Evolutionary conservation across 1,284 basidiomycete species (phyloP), one percentile per base, ranked within the genome.

Genomic region (Termitomyces sp.): DNA sequence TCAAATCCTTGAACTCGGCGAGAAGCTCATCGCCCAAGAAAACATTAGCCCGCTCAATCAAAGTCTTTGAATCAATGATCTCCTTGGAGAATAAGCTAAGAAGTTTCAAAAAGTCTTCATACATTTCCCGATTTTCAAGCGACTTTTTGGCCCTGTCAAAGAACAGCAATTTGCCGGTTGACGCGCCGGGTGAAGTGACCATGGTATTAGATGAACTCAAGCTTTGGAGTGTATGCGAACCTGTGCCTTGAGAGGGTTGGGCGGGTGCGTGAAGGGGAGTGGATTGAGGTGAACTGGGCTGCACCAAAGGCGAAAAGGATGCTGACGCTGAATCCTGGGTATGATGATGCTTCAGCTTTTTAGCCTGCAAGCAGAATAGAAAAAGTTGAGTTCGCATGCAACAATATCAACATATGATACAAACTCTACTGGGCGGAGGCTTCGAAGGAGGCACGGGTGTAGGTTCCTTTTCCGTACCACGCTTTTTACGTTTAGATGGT

Each of bases 31-130:
- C 83, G 44, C 86, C 83, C 54, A 98, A 78, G 72, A 97, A 97
- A 26, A 84, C 77, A 54, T 84, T 79, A 12, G 91, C 88, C 43
- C 88, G 82, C 58, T 92, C 86, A 38, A 99, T 79, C 30, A 99
- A 82, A 2, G 86, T 88, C 64, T 86, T 84, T 53, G 87, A 78
- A 66, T 97, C 91, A 65, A 99, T 90, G 63, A 98, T 88, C 58
- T 98, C 94, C 65, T 90, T 90, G 4, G 91, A 88, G 72, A 92
- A 97, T 15, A 97, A 74, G 69, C 90, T 93, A 61, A 96, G 80
- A 47, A 96, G 80, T 74, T 94, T 96, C 66, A 97, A 75, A 72
- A 97, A 97, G 68, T 97, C 94, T 69, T 94, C 88, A 70, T 96
- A 97, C 39, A 88, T 84, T 61, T 90, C 83, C 55, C 88, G 84